Base-by-base conservation (phyloP, 768 basidiomycete genomes). In the Agaricus bisporus region DNA sequence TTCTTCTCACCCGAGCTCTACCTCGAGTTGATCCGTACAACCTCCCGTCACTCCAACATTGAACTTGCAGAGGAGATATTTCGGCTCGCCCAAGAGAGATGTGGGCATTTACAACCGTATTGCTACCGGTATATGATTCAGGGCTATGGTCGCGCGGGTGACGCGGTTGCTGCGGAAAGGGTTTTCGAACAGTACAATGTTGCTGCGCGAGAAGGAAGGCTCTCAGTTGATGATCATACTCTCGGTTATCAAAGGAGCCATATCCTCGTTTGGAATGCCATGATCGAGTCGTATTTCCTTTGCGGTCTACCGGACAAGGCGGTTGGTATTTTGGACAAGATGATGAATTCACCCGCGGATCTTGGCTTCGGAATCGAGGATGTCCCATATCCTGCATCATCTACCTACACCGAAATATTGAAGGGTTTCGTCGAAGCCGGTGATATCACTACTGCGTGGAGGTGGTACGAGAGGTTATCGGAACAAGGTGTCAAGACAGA, bases 201-300 rank as follows among this genome's bases (percentile, higher is more conserved):
- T 11, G 76, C 79, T 4, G 70, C 72, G 20, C 58, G 67, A 10
- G 61, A 63, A 0, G 76, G 74, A 7, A 65, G 62, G 7, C 57
- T 86, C 8, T 15, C 12, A 15, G 7, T 20, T 11, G 42, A 29
- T 26, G 41, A n/a, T n/a, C 29, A 25, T 39, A 29, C 26, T 12
- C 12, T 22, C 37, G 37, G 32, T 12, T 26, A 22, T 9, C 37
- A 41, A 14, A 48, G 25, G 46, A 18, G 14, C 22, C 74, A 77
- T 48, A 68, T 85, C 42, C 63, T 71, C 37, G 70, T 85, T 2
- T 92, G 82, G 81, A 88, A 89, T 59, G 72, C 78, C 60, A 90
- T 91, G 85, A 81, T 94, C 35, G 75, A 82, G 45, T 77, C 83
- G 0, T 85, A 88, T 66, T 85, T 94, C 73, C 75, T 72, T 37